phyloP scores from a whole-genome alignment of 371 early-diverging fungal genomes.

The Mortierella sp. region DNA sequence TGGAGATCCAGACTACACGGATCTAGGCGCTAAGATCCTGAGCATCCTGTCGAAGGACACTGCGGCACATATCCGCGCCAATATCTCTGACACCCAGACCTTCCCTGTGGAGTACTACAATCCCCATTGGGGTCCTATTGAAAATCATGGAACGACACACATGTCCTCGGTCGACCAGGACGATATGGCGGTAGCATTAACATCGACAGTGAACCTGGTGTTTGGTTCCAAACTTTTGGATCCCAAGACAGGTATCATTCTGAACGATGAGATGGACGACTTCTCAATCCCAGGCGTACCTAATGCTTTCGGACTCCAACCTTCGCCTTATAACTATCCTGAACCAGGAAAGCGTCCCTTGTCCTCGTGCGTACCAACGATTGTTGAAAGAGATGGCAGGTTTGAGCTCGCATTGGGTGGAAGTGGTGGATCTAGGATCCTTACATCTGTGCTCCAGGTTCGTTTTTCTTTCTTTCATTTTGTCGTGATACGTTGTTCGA shows the following conservation, averaged over 20 bases:
- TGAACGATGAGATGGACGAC: conserved; percentile 99
- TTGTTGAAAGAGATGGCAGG: conserved; percentile 77
- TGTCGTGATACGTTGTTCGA: background rate
- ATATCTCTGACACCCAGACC: conserved; percentile 68
- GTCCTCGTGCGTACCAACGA: conserved; percentile 91
- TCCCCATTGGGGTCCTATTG: conserved; percentile 78
- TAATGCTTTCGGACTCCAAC: conserved; percentile 87
- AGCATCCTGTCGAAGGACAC: conserved; percentile 76
- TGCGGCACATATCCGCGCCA: conserved; percentile 71
- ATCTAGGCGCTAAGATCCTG: conserved; percentile 62
- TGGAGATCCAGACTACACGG: conserved; percentile 81
- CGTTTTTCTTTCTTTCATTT: background rate
- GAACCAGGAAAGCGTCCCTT: conserved; percentile 94
- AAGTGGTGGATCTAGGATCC: conserved; percentile 96
- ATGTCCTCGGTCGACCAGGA: conserved; percentile 89
- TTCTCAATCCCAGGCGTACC: conserved; percentile 90
- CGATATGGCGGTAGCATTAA: conserved; percentile 89
- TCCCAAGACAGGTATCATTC: conserved; percentile 92
- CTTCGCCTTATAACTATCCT: conserved; percentile 86
- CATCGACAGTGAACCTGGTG: conserved; percentile 92
- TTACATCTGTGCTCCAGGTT: conserved; percentile 85
- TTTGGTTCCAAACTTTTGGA: conserved; percentile 97
- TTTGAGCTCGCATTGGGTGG: conserved; percentile 90
- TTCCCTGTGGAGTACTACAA: conserved; percentile 77
- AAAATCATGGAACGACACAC: conserved; percentile 98